phyloP scores from a whole-genome alignment of 1,139 yeast species.

The Blastobotrys illinoisensis region DNA sequence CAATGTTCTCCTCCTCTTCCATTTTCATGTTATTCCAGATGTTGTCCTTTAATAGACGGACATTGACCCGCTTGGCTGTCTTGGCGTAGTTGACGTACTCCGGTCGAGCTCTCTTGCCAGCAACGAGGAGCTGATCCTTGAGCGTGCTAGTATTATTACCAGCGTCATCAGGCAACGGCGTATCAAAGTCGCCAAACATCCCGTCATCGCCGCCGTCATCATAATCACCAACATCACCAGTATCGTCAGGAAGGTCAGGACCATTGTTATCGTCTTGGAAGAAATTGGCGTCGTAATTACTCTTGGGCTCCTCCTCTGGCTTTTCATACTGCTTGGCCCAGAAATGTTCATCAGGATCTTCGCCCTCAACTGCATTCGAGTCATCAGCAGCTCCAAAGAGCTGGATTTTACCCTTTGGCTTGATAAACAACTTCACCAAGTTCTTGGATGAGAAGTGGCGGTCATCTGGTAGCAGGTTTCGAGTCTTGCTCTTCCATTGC shows the following conservation, averaged over 20 bases:
- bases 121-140: constrained; percentile 14
- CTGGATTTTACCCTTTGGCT: constrained; percentile 44
- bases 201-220: constrained; percentile 11
- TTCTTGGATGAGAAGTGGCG: constrained; percentile 64
- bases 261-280: constrained; percentile 34
- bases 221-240: constrained; percentile 16
- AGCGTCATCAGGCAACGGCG: constrained; percentile 9
- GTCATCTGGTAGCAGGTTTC: constrained; percentile 66
- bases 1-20: constrained; percentile 10
- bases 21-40: constrained; percentile 57
- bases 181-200: constrained; percentile 20
- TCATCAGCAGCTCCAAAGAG: constrained; percentile 10
- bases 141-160: constrained; percentile 13
- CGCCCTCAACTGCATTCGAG: background rate
- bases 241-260: constrained; percentile 14
- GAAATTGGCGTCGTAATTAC: constrained; percentile 42
- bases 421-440: constrained; percentile 62
- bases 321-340: constrained; percentile 51
- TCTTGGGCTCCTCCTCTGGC: constrained; percentile 39
- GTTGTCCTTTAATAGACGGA: constrained; percentile 71
- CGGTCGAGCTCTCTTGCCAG: constrained; percentile 37
- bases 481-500: constrained; percentile 38
- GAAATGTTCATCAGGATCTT: constrained; percentile 51
- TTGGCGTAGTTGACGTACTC: constrained; percentile 71
- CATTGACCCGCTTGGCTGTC: constrained; percentile 81